Conservation (phyloP, 192 early-diverging fungal species). For the Rhizophagus clarus region DNA sequence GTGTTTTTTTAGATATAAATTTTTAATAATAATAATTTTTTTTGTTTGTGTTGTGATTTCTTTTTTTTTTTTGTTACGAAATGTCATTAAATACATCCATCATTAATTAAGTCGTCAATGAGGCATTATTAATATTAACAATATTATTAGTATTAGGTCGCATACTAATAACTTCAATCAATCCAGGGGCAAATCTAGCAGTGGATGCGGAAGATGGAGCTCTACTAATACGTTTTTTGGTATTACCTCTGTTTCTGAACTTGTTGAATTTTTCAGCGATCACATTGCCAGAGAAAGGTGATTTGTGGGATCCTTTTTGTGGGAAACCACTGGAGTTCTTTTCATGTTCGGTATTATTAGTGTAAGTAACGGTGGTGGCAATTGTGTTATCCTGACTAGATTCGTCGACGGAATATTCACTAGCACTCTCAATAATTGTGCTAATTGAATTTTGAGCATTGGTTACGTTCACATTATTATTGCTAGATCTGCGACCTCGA, state of each 20-base stretch:
- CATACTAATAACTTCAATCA: background rate
- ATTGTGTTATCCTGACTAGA: background rate
- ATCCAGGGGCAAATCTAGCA: background rate
- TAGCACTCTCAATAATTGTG: conserved; percentile 1
- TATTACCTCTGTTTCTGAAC: background rate
- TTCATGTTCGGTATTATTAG: background rate
- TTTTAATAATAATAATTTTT: too few relatives aligned
- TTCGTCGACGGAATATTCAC: background rate
- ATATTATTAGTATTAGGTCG: background rate
- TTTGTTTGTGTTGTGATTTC: too few relatives aligned
- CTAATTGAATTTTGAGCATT: background rate
- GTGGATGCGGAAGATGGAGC: background rate
- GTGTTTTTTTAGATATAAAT: too few relatives aligned
- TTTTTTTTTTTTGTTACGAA: background rate
- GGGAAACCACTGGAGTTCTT: background rate
- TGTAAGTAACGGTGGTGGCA: conserved; percentile 2
- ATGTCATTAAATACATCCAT: background rate
- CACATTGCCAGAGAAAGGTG: background rate
- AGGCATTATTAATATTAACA: background rate
- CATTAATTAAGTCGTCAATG: background rate
- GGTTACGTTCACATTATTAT: background rate
- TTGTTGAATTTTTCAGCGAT: conserved; percentile 10
- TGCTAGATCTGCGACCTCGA: background rate
- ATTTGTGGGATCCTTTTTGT: background rate
- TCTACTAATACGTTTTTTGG: background rate